A percentile compares a stretch with the other conserved stretches of the same genome.
Evolutionary conservation across 1,284 basidiomycete species (phyloP).

Genomic region (Chondrostereum purpureum): DNA sequence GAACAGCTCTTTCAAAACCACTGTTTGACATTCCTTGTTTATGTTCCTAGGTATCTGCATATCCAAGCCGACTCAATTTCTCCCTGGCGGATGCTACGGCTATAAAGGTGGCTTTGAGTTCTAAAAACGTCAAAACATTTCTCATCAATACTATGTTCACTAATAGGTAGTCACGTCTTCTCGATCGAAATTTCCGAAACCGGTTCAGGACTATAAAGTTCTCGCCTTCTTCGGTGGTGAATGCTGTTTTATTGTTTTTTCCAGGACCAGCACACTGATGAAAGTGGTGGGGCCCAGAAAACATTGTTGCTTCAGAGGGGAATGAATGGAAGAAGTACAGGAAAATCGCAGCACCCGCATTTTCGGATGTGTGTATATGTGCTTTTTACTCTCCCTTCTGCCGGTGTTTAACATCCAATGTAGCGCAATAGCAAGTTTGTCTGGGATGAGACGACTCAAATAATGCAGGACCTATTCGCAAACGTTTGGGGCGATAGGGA

Average conservation of each 20-base stretch:
- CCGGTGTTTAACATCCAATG: background rate
- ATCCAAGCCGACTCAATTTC: background rate
- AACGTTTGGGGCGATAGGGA: slow-evolving; percentile 29
- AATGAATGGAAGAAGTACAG: slow-evolving; percentile 39
- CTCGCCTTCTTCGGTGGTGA: background rate
- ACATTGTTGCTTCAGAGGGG: slow-evolving; percentile 36
- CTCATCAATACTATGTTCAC: background rate
- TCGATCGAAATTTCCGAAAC: background rate
- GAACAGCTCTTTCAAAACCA: background rate
- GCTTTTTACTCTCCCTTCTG: background rate
- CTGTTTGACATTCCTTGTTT: no score
- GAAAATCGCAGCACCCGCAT: slow-evolving; percentile 30
- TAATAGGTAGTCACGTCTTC: background rate
- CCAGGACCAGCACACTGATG: no score
- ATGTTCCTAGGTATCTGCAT: background rate
- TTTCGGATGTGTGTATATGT: slow-evolving; percentile 27
- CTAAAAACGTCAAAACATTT: no score
- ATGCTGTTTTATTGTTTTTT: background rate
- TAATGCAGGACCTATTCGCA: slow-evolving; percentile 35
- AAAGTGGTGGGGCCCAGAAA: no score
- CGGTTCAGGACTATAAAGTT: background rate
- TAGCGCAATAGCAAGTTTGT: slow-evolving; percentile 51
- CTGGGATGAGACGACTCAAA: slow-evolving; percentile 45
- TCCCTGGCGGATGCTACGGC: background rate
- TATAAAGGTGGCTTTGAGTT: background rate